These are phyloP conservation scores for Prunus mume DNA, from an alignment of 306 rosid species.

Conservation along the genomic window DNA sequence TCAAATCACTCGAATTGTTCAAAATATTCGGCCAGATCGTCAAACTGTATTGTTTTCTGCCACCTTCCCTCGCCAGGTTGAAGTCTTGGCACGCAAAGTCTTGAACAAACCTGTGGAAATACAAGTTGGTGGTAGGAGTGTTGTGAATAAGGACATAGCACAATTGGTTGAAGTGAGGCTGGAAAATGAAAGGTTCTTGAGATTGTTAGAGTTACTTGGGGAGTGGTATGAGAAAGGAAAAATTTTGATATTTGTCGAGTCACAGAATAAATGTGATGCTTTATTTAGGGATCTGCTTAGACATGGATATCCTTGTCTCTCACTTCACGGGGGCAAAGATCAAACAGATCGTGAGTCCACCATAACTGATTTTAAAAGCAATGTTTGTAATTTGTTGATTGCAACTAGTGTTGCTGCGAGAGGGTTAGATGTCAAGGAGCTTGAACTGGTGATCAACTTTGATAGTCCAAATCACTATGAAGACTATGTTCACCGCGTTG, in stretches of 20 bases:
- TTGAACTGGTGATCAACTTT: conserved; percentile 83
- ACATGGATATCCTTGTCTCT: conserved; percentile 85
- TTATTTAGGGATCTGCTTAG: conserved; percentile 70
- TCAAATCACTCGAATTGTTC: conserved; percentile 91
- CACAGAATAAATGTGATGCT: conserved; percentile 88
- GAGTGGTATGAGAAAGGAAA: conserved; percentile 96
- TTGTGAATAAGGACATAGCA: conserved; percentile 82
- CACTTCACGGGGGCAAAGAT: conserved; percentile 93
- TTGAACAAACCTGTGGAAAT: conserved; percentile 83
- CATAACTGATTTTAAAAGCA: conserved; percentile 79
- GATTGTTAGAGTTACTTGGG: conserved; percentile 82
- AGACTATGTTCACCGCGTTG: conserved; percentile 96
- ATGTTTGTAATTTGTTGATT: conserved; percentile 78
- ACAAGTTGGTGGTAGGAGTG: conserved; percentile 97
- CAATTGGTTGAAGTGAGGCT: conserved; percentile 87
- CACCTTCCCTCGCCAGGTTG: conserved; percentile 90
- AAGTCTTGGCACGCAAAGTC: conserved; percentile 82
- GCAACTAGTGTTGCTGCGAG: conserved; percentile 93
- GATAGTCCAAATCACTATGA: conserved; percentile 95
- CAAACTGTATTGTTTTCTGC: conserved; percentile 95
- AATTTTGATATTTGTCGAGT: conserved; percentile 84
- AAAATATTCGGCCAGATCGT: conserved; percentile 80
- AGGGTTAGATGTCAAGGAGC: conserved; percentile 95
- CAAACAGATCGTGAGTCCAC: conserved; percentile 95
- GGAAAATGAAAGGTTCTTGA: conserved; percentile 73